Percentiles rank a stretch among this genome's conserved stretches.
These are phyloP conservation scores for Teunomyces lycoperdinae DNA, from an alignment of 805 yeast species.

Conservation along the genomic window DNA sequence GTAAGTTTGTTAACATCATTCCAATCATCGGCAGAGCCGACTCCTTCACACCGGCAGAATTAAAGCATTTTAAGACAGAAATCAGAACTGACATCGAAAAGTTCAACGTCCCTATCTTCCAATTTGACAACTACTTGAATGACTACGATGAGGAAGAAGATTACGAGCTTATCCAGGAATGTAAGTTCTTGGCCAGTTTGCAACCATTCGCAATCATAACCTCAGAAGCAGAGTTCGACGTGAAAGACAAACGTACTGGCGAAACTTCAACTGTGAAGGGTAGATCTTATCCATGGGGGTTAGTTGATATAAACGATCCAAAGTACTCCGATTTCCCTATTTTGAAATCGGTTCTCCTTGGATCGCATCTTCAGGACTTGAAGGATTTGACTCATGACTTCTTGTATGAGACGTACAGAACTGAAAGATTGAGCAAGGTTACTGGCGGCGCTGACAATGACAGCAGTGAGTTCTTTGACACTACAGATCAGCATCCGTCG, in stretches of 20 bases:
- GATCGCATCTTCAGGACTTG: constrained; percentile 79
- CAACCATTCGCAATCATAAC: constrained; percentile 78
- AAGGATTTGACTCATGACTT: constrained; percentile 77
- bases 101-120: constrained; percentile 71
- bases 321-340: constrained; percentile 52
- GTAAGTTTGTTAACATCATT: constrained; percentile 73
- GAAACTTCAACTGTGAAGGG: constrained; percentile 44
- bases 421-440: constrained; percentile 66
- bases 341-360: constrained; percentile 68
- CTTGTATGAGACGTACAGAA: constrained; percentile 75
- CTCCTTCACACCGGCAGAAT: constrained; percentile 66
- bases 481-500: constrained; percentile 18
- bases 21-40: constrained; percentile 85
- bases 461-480: constrained; percentile 18
- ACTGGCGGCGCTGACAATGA: constrained; percentile 38
- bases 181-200: constrained; percentile 53
- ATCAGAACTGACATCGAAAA: constrained; percentile 62
- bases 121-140: constrained; percentile 53
- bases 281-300: constrained; percentile 78
- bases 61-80: constrained; percentile 56
- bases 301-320: constrained; percentile 53
- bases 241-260: constrained; percentile 44
- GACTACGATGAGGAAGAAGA: constrained; percentile 70
- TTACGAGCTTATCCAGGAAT: constrained; percentile 71
- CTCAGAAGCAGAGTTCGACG: constrained; percentile 55